A percentile compares a stretch with the other conserved stretches of the same genome.
phyloP scores from a whole-genome alignment of 2,329 filamentous ascomycete genomes.

The Colletotrichum cordylinicola region DNA sequence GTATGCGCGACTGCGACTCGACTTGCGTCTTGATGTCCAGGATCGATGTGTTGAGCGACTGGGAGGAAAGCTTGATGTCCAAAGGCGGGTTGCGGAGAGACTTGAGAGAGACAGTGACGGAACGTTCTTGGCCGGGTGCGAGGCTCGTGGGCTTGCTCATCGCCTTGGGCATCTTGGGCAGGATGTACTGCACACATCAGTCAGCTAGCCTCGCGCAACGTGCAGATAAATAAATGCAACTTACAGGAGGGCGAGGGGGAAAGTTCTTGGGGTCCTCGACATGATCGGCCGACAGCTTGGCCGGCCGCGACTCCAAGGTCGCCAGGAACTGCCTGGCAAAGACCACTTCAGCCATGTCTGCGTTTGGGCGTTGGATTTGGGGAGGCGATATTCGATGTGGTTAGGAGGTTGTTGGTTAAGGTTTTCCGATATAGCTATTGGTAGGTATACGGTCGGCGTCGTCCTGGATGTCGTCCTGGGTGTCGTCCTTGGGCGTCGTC shows the following conservation, averaged over 20 bases:
- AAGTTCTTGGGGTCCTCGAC: conserved; percentile 85
- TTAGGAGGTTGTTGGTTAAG: background rate
- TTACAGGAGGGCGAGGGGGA: conserved; percentile 77
- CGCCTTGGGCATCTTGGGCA: conserved; percentile 69
- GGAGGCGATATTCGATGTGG: background rate
- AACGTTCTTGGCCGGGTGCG: conserved; percentile 58
- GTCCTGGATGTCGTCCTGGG: background rate
- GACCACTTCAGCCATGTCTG: conserved; percentile 77
- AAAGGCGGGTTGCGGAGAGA: conserved; percentile 79
- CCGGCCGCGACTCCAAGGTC: conserved; percentile 77
- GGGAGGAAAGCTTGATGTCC: conserved; percentile 68
- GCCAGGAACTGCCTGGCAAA: conserved; percentile 87
- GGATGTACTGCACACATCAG: conserved; percentile 62
- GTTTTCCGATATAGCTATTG: background rate
- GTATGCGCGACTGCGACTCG: conserved; percentile 64
- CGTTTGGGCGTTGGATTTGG: conserved; percentile 1
- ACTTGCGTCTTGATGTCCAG: conserved; percentile 80
- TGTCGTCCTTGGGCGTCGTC: background rate
- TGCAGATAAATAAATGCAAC: conserved; percentile 35
- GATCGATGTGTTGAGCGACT: conserved; percentile 73
- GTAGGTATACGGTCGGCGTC: background rate
- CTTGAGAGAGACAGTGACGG: conserved; percentile 68
- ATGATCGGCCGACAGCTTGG: conserved; percentile 88
- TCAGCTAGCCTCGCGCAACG: conserved; percentile 3
- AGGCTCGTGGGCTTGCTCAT: conserved; percentile 55